A percentile compares a stretch with the other conserved stretches of the same genome.
phyloP scores from a whole-genome alignment of 441 rosid species.

The Pelargonium citronellum region DNA sequence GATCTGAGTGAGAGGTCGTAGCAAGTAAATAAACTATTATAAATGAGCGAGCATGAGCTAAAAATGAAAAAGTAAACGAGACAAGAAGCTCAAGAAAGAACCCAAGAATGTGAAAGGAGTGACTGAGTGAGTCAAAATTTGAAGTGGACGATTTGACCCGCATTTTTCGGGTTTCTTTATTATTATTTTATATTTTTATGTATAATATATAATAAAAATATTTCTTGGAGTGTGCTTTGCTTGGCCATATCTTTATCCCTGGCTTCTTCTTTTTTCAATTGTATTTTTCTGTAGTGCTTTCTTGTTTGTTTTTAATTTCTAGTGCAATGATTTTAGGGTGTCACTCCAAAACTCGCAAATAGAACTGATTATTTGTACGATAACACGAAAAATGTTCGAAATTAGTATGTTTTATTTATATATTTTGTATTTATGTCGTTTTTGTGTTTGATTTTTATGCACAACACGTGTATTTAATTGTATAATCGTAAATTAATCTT shows the following conservation, averaged over 20 bases:
- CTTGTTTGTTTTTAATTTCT: neutral
- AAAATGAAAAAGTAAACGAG: neutral
- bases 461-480: too few relatives aligned
- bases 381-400: too few relatives aligned
- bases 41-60: slow-evolving; percentile 13
- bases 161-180: slow-evolving; percentile 22
- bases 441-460: too few relatives aligned
- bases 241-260: neutral
- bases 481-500: too few relatives aligned
- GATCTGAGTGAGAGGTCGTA: slow-evolving; percentile 31
- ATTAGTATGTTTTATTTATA: too few relatives aligned
- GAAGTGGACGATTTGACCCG: slow-evolving; percentile 32
- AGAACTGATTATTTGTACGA: too few relatives aligned
- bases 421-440: too few relatives aligned
- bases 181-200: neutral
- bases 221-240: neutral
- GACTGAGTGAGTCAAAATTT: slow-evolving; percentile 10
- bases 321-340: too few relatives aligned
- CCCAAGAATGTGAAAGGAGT: slow-evolving; percentile 2
- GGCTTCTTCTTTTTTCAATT: neutral
- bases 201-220: too few relatives aligned
- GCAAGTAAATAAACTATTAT: neutral
- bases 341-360: too few relatives aligned
- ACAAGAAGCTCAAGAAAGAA: neutral
- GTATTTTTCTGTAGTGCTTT: slow-evolving; percentile 13